phyloP scores from a whole-genome alignment of 2,329 filamentous ascomycete genomes.

The Stachybotrys elegans region DNA sequence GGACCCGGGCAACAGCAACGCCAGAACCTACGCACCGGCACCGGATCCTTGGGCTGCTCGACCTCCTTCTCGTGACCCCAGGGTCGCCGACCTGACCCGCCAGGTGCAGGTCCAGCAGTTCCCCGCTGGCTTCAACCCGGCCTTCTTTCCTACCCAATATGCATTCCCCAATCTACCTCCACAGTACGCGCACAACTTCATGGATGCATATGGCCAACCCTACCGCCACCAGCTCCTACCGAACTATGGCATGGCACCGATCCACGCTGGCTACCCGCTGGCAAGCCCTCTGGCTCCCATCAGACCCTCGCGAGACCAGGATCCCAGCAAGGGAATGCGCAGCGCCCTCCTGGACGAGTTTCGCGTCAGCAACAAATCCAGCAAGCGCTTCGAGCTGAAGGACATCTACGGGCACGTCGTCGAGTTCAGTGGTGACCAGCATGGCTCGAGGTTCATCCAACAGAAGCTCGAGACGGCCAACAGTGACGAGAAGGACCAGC shows the following conservation, averaged over 20 bases:
- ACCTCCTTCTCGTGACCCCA: constrained; percentile 26
- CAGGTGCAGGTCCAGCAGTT: constrained; percentile 27
- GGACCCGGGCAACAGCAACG: constrained; percentile 18
- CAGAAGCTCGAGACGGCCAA: constrained; percentile 87
- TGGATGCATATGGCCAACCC: constrained; percentile 29
- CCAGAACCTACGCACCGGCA: constrained; percentile 21
- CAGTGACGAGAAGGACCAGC: constrained; percentile 88
- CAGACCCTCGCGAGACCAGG: constrained; percentile 47
- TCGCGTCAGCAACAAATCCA: constrained; percentile 66
- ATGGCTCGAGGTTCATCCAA: constrained; percentile 94
- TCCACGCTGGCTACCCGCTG: constrained; percentile 24
- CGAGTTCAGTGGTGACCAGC: constrained; percentile 93
- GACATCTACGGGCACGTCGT: constrained; percentile 85
- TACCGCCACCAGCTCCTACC: constrained; percentile 30
- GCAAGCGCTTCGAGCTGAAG: constrained; percentile 73
- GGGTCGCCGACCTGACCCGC: constrained; percentile 32
- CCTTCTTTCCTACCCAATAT: constrained; percentile 27
- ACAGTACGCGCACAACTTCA: constrained; percentile 29
- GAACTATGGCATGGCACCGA: constrained; percentile 26
- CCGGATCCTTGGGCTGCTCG: constrained; percentile 34
- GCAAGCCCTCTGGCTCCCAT: constrained; percentile 20
- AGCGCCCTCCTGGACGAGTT: constrained; percentile 78
- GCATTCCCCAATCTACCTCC: constrained; percentile 20
- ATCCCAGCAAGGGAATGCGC: constrained; percentile 56
- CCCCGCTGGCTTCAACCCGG: constrained; percentile 17